A percentile compares a stretch with the other conserved stretches of the same genome.
Evolutionary conservation across 768 basidiomycete genomes (phyloP).

Genomic region (Coprinellus aureogranulatus): DNA sequence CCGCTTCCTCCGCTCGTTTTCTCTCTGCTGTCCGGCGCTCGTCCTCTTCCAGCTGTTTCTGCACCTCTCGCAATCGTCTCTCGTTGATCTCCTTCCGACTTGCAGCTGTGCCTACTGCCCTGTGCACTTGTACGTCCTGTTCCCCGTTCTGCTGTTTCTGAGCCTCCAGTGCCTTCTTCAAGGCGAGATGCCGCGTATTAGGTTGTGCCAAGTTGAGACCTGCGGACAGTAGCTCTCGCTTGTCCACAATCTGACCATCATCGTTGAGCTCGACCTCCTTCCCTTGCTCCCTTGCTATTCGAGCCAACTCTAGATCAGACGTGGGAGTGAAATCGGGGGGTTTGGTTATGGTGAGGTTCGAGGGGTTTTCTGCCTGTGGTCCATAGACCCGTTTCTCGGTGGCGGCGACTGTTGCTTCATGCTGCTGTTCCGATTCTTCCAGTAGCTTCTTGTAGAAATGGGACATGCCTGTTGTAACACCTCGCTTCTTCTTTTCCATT

Average conservation of each 20-base stretch:
- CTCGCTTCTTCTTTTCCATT: slow-evolving; percentile 58
- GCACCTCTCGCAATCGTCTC: slow-evolving; percentile 75
- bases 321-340: slow-evolving; percentile 60
- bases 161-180: slow-evolving; percentile 30
- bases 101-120: slow-evolving; percentile 84
- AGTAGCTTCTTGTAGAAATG: slow-evolving; percentile 80
- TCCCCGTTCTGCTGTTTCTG: slow-evolving; percentile 12
- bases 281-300: slow-evolving; percentile 66
- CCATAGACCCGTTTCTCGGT: slow-evolving; percentile 59
- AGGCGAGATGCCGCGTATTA: slow-evolving; percentile 71
- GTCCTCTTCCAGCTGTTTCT: slow-evolving; percentile 76
- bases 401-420: slow-evolving; percentile 86
- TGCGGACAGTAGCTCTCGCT: slow-evolving; percentile 85
- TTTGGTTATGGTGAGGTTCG: slow-evolving; percentile 75
- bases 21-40: slow-evolving; percentile 54
- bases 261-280: slow-evolving; percentile 92
- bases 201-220: slow-evolving; percentile 88
- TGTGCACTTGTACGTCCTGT: slow-evolving; percentile 44
- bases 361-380: slow-evolving; percentile 53
- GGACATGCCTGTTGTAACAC: slow-evolving; percentile 69
- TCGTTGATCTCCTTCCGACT: slow-evolving; percentile 79
- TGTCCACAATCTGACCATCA: slow-evolving; percentile 96
- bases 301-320: slow-evolving; percentile 76
- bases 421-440: slow-evolving; percentile 76
- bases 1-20: slow-evolving; percentile 57